Evolutionary conservation across 2,329 filamentous ascomycete species (phyloP).

Genomic region (Apiospora saccharicola): DNA sequence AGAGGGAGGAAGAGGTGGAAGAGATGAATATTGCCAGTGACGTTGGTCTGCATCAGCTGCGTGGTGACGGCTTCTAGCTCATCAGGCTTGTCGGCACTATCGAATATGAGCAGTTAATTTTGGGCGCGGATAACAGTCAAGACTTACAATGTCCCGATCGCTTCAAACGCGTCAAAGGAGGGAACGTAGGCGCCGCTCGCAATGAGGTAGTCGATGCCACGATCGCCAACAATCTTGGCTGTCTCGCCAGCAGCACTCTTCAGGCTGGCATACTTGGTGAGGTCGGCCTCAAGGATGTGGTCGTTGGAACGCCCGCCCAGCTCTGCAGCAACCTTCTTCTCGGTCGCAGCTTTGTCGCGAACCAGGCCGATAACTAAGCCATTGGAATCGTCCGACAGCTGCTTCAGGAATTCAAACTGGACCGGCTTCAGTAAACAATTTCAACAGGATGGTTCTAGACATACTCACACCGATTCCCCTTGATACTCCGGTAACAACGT

Average conservation of each 20-base stretch:
- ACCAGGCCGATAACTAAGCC: constrained; percentile 56
- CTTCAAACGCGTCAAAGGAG: constrained; percentile 38
- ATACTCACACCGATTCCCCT: constrained; percentile 27
- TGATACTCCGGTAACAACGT: constrained; percentile 30
- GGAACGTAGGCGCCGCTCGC: constrained; percentile 54
- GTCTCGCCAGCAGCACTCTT: constrained; percentile 39
- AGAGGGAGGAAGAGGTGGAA: constrained; percentile 61
- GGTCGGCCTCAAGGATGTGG: constrained; percentile 53
- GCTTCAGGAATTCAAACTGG: constrained; percentile 56
- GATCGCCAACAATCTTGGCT: constrained; percentile 40
- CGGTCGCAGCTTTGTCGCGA: constrained; percentile 51
- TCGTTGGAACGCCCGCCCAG: constrained; percentile 49
- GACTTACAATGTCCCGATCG: constrained; percentile 12
- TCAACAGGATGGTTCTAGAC: constrained; percentile 5
- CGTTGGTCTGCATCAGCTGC: constrained; percentile 48
- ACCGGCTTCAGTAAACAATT: constrained; percentile 23
- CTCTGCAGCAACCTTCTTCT: constrained; percentile 50
- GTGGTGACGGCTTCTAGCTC: too few relatives aligned
- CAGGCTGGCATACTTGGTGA: constrained; percentile 47
- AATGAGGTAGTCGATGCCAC: constrained; percentile 58
- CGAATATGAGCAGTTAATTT: too few relatives aligned
- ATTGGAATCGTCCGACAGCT: constrained; percentile 49
- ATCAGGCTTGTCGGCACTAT: too few relatives aligned
- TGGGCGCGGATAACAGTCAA: too few relatives aligned
- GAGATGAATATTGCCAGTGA: constrained; percentile 57